phyloP scores from a whole-genome alignment of 2,329 filamentous ascomycete species.

The Dothistroma pini region DNA sequence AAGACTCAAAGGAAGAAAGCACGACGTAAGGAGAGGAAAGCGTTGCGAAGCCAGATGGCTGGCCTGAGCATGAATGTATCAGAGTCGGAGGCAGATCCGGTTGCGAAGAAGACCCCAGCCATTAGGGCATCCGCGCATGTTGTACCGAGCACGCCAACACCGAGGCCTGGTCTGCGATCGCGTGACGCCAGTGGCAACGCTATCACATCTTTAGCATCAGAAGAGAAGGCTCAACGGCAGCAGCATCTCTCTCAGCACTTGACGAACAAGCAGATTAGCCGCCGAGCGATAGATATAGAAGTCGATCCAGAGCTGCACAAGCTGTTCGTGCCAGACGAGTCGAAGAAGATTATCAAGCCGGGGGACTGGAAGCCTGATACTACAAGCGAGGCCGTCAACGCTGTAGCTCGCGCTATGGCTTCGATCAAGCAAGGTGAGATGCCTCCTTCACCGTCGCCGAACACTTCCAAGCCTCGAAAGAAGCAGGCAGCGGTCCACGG shows the following conservation, averaged over 20 bases:
- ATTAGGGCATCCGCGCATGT: conserved; percentile 36
- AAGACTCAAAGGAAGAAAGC: conserved; percentile 39
- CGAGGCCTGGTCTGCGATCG: not conserved
- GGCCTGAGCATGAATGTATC: conserved; percentile 26
- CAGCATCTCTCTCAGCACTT: not conserved
- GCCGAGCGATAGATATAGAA: not conserved
- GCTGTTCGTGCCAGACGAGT: not conserved
- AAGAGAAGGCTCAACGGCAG: not conserved
- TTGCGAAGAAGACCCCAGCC: conserved; percentile 33
- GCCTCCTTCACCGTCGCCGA: conserved; percentile 11
- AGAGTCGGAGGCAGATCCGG: conserved; percentile 35
- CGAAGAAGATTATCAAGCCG: not conserved
- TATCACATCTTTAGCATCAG: not conserved
- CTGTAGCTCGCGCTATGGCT: conserved; percentile 19
- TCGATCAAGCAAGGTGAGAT: conserved; percentile 8
- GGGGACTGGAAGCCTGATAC: not conserved
- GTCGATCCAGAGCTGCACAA: not conserved
- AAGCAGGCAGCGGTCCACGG: conserved; percentile 6
- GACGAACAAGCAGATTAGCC: not conserved
- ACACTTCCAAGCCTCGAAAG: conserved; percentile 8
- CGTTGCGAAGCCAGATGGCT: conserved; percentile 18
- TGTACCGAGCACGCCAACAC: conserved; percentile 7
- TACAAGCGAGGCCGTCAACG: conserved; percentile 16
- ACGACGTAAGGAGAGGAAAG: conserved; percentile 31
- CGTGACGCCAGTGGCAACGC: conserved; percentile 1